phyloP scores from a whole-genome alignment of 2,329 filamentous ascomycete genomes.

The Diaporthe sp. region DNA sequence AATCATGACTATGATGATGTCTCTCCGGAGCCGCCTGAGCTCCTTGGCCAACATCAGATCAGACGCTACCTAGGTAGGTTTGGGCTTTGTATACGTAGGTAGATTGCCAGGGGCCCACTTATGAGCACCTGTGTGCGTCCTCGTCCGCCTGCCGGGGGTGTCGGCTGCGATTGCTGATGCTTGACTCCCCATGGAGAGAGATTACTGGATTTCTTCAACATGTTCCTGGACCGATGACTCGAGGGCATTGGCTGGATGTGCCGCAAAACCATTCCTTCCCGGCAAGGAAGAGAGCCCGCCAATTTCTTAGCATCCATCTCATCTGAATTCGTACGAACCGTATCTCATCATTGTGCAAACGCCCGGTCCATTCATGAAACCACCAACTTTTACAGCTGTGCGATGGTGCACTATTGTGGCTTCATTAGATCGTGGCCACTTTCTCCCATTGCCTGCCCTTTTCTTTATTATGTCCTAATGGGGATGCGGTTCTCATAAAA shows the following conservation, averaged over 20 bases:
- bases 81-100: neutral
- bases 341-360: neutral
- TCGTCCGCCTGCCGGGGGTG: neutral
- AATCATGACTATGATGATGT: neutral
- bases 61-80: neutral
- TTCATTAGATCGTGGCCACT: neutral
- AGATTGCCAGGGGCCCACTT: neutral
- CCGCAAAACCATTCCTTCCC: neutral
- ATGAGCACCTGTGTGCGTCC: neutral
- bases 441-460: neutral
- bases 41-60: neutral
- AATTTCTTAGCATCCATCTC: neutral
- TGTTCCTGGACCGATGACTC: neutral
- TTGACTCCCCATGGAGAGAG: neutral
- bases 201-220: neutral
- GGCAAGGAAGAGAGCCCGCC: neutral
- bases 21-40: neutral
- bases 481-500: neutral
- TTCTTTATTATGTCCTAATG: neutral
- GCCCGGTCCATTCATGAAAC: neutral
- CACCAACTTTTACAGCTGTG: neutral
- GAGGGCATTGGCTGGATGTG: neutral
- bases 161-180: neutral
- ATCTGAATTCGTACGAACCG: neutral
- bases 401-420: neutral